Evolutionary conservation across 306 rosid species (phyloP), one percentile per base, ranked within the genome.

Genomic region (Dalbergia cochinchinensis): DNA sequence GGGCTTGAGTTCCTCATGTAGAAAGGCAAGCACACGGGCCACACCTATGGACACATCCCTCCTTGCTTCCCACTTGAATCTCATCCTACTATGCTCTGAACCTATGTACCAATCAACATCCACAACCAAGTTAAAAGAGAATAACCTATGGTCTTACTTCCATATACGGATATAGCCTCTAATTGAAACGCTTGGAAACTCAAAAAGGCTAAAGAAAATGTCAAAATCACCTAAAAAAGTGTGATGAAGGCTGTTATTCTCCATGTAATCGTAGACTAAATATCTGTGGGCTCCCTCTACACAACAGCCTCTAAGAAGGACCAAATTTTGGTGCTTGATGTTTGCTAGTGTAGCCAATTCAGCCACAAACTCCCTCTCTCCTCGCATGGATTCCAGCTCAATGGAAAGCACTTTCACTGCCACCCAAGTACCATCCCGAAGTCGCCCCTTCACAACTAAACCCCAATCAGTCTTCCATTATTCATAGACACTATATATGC

Each of bases 211-310:
- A 26, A 26, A 14, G 8, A 10, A 13, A 5, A 51, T 4, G 18
- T 5, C 19, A n/a, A n/a, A 53, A 53, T 53, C 57, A 93, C 98
- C 89, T 51, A 86, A 81, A 53, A 93, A 91, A 71, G 85, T 84
- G 69, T 87, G 85, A 20, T 85, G 31, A 65, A 93, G 92, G 84
- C 88, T 91, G 34, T 90, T 93, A 81, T 91, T 91, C 76, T 87
- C 85, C 97, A 93, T 91, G 91, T 86, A 90, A 69, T 91, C 93
- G 54, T 90, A 93, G 77, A 93, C 93, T 69, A 93, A 71, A 61
- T 87, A 93, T 87, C 98, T 86, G 0, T 68, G 59, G 11, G 83
- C 64, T 83, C 91, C 93, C 59, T 91, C 94, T 7, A 91, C 94
- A 77, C 89, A 87, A 81, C 92, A 93, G 1, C 98, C 98, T 66